phyloP scores from a whole-genome alignment of 192 early-diverging fungal species.

The Glomus cerebriforme region DNA sequence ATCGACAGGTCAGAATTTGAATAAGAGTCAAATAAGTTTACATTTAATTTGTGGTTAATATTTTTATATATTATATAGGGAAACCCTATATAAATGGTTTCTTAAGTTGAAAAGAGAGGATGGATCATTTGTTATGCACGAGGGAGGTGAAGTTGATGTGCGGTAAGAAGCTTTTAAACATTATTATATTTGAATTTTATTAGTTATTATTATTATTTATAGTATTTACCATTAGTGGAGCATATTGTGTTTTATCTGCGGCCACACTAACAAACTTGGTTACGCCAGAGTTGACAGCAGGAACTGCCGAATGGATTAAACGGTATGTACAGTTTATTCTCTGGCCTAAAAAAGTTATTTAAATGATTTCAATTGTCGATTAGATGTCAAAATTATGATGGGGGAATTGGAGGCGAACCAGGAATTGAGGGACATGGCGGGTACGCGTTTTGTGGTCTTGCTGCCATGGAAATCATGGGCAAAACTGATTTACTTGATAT shows the following conservation, averaged over 20 bases:
- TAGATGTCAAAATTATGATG: conserved; percentile 89
- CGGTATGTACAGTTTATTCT: conserved; percentile 39
- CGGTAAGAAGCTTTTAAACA: conserved; percentile 45
- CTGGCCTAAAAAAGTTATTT: not conserved
- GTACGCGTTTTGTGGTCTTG: conserved; percentile 92
- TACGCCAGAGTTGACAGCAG: conserved; percentile 72
- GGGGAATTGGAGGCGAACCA: conserved; percentile 84
- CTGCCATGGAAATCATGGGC: conserved; percentile 79
- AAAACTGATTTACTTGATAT: conserved; percentile 65
- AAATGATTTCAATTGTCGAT: not conserved
- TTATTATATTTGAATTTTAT: not conserved
- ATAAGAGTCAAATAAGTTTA: not conserved
- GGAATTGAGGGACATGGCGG: conserved; percentile 93
- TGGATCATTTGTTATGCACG: conserved; percentile 89
- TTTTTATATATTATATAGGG: conserved; percentile 37
- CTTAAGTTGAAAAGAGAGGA: conserved; percentile 80
- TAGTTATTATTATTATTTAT: not conserved
- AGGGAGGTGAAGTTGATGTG: conserved; percentile 92
- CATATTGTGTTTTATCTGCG: conserved; percentile 83
- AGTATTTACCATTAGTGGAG: conserved; percentile 50
- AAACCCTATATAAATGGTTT: conserved; percentile 72
- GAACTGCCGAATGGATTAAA: conserved; percentile 70
- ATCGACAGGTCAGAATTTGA: conserved; percentile 52
- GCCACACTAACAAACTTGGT: conserved; percentile 82
- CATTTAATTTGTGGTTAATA: not conserved